phyloP scores from a whole-genome alignment of 139 green algal species.

The Tetraselmis chui region DNA sequence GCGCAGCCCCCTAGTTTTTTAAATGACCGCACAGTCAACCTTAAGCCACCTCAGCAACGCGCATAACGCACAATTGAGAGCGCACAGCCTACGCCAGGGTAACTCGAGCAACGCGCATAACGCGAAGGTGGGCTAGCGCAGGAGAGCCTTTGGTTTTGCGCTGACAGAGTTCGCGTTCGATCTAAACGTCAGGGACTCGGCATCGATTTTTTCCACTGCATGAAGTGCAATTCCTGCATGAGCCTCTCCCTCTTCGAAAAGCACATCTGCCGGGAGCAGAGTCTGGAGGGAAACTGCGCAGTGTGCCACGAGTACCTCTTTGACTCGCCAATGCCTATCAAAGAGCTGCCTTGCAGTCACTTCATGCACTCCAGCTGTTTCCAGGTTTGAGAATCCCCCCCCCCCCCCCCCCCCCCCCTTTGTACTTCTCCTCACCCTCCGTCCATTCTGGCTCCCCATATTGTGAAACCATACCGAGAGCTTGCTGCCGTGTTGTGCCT shows the following conservation, averaged over 20 bases:
- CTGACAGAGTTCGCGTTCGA: neutral
- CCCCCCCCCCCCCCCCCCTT: too few species aligned
- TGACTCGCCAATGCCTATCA: constrained; percentile 71
- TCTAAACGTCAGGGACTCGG: constrained; percentile 73
- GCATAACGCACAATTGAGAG: too few species aligned
- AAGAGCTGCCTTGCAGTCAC: constrained; percentile 92
- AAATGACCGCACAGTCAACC: too few species aligned
- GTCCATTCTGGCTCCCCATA: too few species aligned
- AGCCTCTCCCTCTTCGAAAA: constrained; percentile 68
- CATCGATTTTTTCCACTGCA: constrained; percentile 96
- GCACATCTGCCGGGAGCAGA: constrained; percentile 85
- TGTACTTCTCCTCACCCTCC: too few species aligned
- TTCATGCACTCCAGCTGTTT: constrained; percentile 96
- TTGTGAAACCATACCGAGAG: too few species aligned
- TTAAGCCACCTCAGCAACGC: too few species aligned
- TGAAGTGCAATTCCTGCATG: constrained; percentile 98
- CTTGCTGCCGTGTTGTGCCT: too few species aligned
- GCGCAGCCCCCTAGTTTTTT: too few species aligned
- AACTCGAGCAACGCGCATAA: too few species aligned
- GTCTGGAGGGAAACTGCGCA: constrained; percentile 80
- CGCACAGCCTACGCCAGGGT: too few species aligned
- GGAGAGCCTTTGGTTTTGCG: constrained; percentile 1
- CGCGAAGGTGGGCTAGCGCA: constrained; percentile 17
- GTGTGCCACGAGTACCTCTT: constrained; percentile 95
- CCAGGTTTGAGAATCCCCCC: too few species aligned